Evolutionary conservation across 1,139 yeast species (phyloP).

Genomic region (Kurtzmaniella quercitrusa): DNA sequence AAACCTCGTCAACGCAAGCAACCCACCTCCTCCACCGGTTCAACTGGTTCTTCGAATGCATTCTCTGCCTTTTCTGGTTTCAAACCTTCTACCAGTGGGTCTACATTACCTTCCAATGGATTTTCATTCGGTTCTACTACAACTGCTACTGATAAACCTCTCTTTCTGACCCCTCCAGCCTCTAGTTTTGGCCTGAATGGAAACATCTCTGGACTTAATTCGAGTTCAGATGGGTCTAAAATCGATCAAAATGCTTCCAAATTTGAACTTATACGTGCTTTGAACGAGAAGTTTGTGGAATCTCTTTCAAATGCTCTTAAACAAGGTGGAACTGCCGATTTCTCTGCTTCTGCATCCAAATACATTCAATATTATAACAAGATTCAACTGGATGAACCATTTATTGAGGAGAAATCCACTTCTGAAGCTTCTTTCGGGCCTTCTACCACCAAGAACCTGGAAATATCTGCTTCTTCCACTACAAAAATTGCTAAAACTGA

Average conservation of each 20-base stretch:
- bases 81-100: background rate
- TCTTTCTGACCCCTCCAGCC: constrained; percentile 1
- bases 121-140: constrained; percentile 10
- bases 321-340: constrained; percentile 52
- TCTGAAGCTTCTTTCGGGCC: constrained; percentile 4
- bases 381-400: constrained; percentile 20
- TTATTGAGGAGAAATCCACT: background rate
- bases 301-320: constrained; percentile 41
- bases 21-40: constrained; percentile 1
- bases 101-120: background rate
- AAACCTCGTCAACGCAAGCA: constrained; percentile 40
- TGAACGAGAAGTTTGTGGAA: constrained; percentile 60
- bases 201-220: background rate
- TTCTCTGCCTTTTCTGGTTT: background rate
- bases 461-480: background rate
- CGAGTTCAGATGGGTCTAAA: background rate
- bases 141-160: constrained; percentile 3
- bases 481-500: background rate
- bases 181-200: constrained; percentile 3
- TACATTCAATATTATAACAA: constrained; percentile 53
- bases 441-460: constrained; percentile 2
- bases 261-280: constrained; percentile 53
- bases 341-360: constrained; percentile 53
- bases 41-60: constrained; percentile 1
- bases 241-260: constrained; percentile 12